Conservation (phyloP, 2,329 filamentous ascomycete genomes). For the Chaetomiaceae sp. region DNA sequence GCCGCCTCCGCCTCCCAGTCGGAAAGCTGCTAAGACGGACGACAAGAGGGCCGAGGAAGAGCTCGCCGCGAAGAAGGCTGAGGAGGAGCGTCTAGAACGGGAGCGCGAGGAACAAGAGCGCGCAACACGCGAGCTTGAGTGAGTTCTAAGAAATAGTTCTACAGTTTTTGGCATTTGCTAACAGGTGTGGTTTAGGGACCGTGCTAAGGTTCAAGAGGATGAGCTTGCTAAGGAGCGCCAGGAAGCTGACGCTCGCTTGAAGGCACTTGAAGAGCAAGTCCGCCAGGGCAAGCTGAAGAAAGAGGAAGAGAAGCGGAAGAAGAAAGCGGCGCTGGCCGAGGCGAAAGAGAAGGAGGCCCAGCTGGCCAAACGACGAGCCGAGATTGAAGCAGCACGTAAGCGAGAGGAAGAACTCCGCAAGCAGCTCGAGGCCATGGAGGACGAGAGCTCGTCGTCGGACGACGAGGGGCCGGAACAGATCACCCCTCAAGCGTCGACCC, state of each 20-base stretch:
- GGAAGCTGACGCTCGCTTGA: constrained; percentile 76
- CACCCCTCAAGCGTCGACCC: constrained; percentile 57
- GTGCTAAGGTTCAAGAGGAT: constrained; percentile 70
- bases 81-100: constrained; percentile 61
- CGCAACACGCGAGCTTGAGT: constrained; percentile 76
- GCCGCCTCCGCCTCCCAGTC: constrained; percentile 72
- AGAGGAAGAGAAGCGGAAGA: constrained; percentile 89
- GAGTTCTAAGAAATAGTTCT: constrained; percentile 46
- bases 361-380: constrained; percentile 77
- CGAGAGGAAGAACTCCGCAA: constrained; percentile 84
- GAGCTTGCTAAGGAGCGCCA: constrained; percentile 76
- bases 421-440: constrained; percentile 72
- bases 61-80: constrained; percentile 52
- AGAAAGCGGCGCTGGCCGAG: constrained; percentile 81
- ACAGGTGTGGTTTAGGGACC: constrained; percentile 53
- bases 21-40: constrained; percentile 61
- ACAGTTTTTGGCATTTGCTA: constrained; percentile 19
- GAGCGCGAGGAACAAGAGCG: constrained; percentile 73
- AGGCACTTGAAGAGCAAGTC: constrained; percentile 89
- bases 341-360: constrained; percentile 84
- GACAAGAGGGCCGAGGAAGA: constrained; percentile 57
- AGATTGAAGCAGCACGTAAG: constrained; percentile 87
- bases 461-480: constrained; percentile 74
- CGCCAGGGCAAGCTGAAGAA: constrained; percentile 91
- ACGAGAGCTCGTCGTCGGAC: constrained; percentile 73